These are phyloP conservation scores for Pythium dissimile DNA, from an alignment of 352 stramenopile species.

Conservation along the genomic window DNA sequence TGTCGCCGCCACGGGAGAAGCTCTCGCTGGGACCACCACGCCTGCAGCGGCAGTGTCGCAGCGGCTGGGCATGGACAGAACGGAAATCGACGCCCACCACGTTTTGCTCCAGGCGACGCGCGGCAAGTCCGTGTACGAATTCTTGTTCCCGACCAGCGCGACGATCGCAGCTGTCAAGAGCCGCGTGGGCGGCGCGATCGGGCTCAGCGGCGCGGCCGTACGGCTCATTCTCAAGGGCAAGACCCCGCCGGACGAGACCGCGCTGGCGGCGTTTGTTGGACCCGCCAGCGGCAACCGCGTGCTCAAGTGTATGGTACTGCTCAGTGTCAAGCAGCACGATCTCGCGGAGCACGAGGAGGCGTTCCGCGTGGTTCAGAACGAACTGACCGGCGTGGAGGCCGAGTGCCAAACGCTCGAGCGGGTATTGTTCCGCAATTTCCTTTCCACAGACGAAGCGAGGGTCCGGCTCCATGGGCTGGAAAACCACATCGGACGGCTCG, in stretches of 20 bases:
- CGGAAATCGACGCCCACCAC: conserved; percentile 32
- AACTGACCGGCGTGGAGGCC: conserved; percentile 40
- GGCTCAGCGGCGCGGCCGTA: conserved; percentile 35
- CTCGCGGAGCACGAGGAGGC: conserved; percentile 62
- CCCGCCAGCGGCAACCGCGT: conserved; percentile 11
- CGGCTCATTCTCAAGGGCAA: conserved; percentile 66
- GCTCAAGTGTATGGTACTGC: conserved; percentile 72
- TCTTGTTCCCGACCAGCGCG: conserved; percentile 32
- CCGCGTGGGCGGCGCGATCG: conserved; percentile 41
- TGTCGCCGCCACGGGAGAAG: no score
- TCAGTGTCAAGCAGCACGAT: conserved; percentile 56
- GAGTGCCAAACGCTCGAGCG: conserved; percentile 29
- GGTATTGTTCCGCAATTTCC: conserved; percentile 54
- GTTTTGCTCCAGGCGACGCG: conserved; percentile 51
- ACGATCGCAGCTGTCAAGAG: conserved; percentile 44
- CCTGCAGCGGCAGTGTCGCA: conserved; percentile 2
- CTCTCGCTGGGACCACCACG: no score
- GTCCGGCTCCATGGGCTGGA: conserved; percentile 40
- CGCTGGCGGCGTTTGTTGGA: conserved; percentile 15
- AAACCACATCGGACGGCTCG: conserved; percentile 33
- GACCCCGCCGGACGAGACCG: conserved; percentile 36
- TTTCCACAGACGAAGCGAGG: conserved; percentile 42
- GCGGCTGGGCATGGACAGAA: conserved; percentile 9
- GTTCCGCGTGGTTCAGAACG: conserved; percentile 58
- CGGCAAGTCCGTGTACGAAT: conserved; percentile 56